Base-by-base conservation (phyloP, 73 alveolate species). In the Paramecium sexaurelia region DNA sequence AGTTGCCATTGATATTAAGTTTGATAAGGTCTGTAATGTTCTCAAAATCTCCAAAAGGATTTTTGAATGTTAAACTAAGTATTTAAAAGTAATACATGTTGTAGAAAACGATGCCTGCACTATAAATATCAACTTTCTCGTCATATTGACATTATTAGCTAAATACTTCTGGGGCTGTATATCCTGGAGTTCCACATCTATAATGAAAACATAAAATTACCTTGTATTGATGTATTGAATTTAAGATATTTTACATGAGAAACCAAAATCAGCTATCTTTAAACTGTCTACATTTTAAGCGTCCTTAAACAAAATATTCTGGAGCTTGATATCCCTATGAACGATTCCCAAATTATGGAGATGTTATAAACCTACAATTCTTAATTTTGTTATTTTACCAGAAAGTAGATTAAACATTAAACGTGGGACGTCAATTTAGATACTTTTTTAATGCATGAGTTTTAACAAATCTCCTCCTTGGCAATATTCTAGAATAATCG, bases 121-220 rank as follows among this genome's bases (percentile, higher is more conserved):
- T 87, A 69, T 55, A 87, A 27, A 75, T 22, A 17, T 92, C 92
- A 3, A 91, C 55, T 13, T 91, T 88, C 15, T 55, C 86, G n/a
- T 73, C 87, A 75, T 90, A 90, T 4, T 1, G 6, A 41, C 92
- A 26, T 17, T 40, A 6, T 24, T 39, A 20, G n/a, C 26, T 26
- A 55, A 92, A 45, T 8, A 95, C 85, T 91, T 95, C 98, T 1
- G 98, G 98, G 0, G 98, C 96, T 1, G 93, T 89, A 45, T 95
- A 93, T 13, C 94, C 93, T 10, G 96, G 96, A 41, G 98, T 93
- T 17, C 98, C 98, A 47, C 98, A 95, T 90, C 90, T 26, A 73
- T 0, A 10, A 11, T 24, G 37, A 27, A 36, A 84, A 9, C 0
- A 22, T 8, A 24, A 1, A 61, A 13, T 22, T 1, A 61, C 83